Conservation (phyloP, 2,329 filamentous ascomycete genomes). For the Phyllachora maydis region DNA sequence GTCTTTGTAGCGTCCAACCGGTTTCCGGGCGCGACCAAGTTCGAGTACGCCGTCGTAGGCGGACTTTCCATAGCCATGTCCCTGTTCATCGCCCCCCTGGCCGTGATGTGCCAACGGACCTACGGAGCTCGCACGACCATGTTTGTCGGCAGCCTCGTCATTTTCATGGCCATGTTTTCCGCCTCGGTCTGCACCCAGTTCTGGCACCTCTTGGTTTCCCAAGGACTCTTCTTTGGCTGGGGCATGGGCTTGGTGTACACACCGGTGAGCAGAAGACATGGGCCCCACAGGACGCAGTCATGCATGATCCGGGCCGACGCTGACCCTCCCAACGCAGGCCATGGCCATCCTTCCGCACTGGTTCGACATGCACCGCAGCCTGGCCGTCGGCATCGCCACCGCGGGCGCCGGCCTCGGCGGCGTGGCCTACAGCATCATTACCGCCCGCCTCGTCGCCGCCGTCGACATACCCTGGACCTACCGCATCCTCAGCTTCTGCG, state of each 20-base stretch:
- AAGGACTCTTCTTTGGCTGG: slow-evolving; percentile 37
- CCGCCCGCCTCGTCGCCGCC: slow-evolving; percentile 32
- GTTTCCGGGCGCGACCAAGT: slow-evolving; percentile 26
- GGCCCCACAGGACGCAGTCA: too few species aligned
- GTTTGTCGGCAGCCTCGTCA: slow-evolving; percentile 29
- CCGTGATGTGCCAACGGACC: slow-evolving; percentile 8
- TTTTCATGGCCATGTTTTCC: slow-evolving; percentile 25
- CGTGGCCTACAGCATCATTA: slow-evolving; percentile 33
- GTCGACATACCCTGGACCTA: slow-evolving; percentile 39
- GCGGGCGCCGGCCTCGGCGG: slow-evolving; percentile 39
- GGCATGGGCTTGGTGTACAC: slow-evolving; percentile 30
- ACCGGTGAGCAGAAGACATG: too few species aligned
- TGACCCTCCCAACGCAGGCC: too few species aligned
- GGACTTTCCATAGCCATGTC: slow-evolving; percentile 27
- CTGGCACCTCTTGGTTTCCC: slow-evolving; percentile 39
- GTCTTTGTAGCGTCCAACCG: slow-evolving; percentile 28
- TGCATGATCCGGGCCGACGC: too few species aligned
- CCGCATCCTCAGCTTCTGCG: slow-evolving; percentile 33
- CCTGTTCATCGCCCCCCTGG: slow-evolving; percentile 18
- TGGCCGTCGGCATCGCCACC: slow-evolving; percentile 38
- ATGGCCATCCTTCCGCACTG: slow-evolving; percentile 33
- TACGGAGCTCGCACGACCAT: slow-evolving; percentile 17
- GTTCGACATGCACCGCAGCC: slow-evolving; percentile 33
- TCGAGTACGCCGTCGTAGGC: slow-evolving; percentile 39
- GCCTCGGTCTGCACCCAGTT: slow-evolving; percentile 28